A percentile compares a stretch with the other conserved stretches of the same genome.
These are phyloP conservation scores for Debaryomycetaceae sp. DNA, from an alignment of 1,139 yeast genomes.

Conservation along the genomic window DNA sequence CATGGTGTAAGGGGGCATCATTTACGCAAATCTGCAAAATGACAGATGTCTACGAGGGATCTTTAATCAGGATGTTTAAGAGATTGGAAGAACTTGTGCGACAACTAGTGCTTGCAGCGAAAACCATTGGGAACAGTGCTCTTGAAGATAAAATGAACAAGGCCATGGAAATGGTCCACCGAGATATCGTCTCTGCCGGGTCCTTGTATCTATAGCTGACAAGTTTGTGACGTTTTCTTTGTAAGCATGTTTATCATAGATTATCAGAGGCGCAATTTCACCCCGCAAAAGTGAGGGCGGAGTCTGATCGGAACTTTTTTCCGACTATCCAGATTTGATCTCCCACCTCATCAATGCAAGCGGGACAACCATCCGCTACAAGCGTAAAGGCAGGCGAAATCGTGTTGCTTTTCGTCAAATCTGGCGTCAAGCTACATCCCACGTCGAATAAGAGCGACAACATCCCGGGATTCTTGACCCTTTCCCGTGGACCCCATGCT, in stretches of 20 bases:
- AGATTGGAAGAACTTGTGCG: slow-evolving; percentile 86
- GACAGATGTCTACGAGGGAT: slow-evolving; percentile 98
- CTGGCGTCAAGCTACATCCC: slow-evolving; percentile 77
- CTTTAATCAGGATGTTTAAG: slow-evolving; percentile 86
- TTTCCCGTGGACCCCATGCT: slow-evolving; percentile 45
- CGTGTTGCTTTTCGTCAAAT: slow-evolving; percentile 42
- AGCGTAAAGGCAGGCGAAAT: slow-evolving; percentile 14
- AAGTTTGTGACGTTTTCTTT: not conserved
- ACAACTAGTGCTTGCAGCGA: slow-evolving; percentile 84
- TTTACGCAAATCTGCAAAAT: slow-evolving; percentile 95
- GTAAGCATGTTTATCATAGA: too few species aligned
- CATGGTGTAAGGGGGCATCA: slow-evolving; percentile 95
- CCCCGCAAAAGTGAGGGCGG: too few species aligned
- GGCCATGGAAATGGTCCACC: slow-evolving; percentile 74
- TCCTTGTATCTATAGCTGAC: slow-evolving; percentile 57
- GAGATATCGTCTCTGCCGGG: slow-evolving; percentile 96
- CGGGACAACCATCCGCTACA: not conserved
- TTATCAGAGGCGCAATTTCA: too few species aligned
- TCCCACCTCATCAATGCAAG: too few species aligned
- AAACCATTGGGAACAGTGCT: slow-evolving; percentile 81
- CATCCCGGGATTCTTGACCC: slow-evolving; percentile 61
- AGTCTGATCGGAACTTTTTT: too few species aligned
- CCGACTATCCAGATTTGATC: too few species aligned
- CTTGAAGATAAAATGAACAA: slow-evolving; percentile 83
- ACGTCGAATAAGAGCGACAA: slow-evolving; percentile 65